Base-by-base conservation (phyloP, 306 rosid genomes). In the Prunus kanzakura region DNA sequence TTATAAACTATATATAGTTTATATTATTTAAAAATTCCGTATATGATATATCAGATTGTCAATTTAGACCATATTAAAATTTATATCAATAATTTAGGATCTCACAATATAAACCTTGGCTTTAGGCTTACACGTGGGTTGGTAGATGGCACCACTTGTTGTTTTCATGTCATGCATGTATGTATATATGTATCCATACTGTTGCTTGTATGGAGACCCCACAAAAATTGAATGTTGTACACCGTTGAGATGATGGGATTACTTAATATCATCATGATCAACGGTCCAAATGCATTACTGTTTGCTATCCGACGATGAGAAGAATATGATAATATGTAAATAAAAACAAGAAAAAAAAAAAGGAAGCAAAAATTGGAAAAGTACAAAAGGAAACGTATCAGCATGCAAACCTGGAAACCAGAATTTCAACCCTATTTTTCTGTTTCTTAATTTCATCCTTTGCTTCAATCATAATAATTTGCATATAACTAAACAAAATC, bases 81-180 rank as follows among this genome's bases (percentile, higher is more conserved):
- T 22, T 22, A 3, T 38, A 1, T 38, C 9, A 38, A 38, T 7
- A 38, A 38, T 38, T 6, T 38, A 38, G 43, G 43, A 38, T 38
- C 43, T 38, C 43, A 35, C 43, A 38, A 38, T 38, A 38, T 38
- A 3, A 27, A 30, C 49, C n/a, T 1, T 14, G 11, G 5, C 20
- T 32, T 19, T 54, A 8, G 69, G 29, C 69, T 32, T 58, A 35
- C 65, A 46, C 73, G 66, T 74, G 73, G 73, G 74, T 16, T 25
- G 60, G 71, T 70, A 35, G 22, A 58, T 12, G 46, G 80, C 71
- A 73, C 76, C 84, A 71, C 84, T 76, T 71, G 73, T 74, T 73
- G 73, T 41, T 71, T 60, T 9, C 15, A 74, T 30, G 69, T 70
- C 75, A 61, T 64, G 23, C 46, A 54, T 27, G 16, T 25, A 35